phyloP scores from a whole-genome alignment of 352 stramenopile species.

The Globisporangium solare region DNA sequence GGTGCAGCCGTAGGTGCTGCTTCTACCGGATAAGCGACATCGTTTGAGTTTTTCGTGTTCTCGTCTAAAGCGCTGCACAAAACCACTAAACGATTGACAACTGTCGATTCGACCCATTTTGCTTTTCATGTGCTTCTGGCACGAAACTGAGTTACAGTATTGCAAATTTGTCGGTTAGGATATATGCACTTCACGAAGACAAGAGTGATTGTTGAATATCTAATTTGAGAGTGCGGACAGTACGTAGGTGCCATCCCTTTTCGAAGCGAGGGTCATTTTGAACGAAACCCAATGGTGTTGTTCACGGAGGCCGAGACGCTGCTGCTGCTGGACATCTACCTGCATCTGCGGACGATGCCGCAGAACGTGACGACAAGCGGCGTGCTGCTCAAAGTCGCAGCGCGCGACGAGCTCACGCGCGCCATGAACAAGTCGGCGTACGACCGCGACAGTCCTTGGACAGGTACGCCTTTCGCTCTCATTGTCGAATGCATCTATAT shows the following conservation, averaged over 20 bases:
- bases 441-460: conserved; percentile 31
- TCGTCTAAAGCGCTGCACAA: too few relatives aligned
- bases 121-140: too few relatives aligned
- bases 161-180: too few relatives aligned
- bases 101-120: too few relatives aligned
- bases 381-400: conserved; percentile 40
- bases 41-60: too few relatives aligned
- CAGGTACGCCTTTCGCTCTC: conserved; percentile 13
- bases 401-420: conserved; percentile 37
- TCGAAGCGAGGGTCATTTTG: too few relatives aligned
- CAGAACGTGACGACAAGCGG: conserved; percentile 45
- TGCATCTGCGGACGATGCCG: conserved; percentile 27
- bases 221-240: not conserved
- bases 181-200: too few relatives aligned
- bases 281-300: conserved; percentile 34
- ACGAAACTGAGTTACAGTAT: too few relatives aligned
- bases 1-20: too few relatives aligned
- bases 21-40: too few relatives aligned
- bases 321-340: conserved; percentile 48
- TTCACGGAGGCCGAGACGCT: conserved; percentile 48
- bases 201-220: not conserved
- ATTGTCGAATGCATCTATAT: not conserved
- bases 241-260: not conserved
- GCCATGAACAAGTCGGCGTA: conserved; percentile 36
- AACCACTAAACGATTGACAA: too few relatives aligned